A percentile compares a stretch with the other conserved stretches of the same genome.
phyloP scores from a whole-genome alignment of 441 rosid species.

The Euphorbia neoarborescens region DNA sequence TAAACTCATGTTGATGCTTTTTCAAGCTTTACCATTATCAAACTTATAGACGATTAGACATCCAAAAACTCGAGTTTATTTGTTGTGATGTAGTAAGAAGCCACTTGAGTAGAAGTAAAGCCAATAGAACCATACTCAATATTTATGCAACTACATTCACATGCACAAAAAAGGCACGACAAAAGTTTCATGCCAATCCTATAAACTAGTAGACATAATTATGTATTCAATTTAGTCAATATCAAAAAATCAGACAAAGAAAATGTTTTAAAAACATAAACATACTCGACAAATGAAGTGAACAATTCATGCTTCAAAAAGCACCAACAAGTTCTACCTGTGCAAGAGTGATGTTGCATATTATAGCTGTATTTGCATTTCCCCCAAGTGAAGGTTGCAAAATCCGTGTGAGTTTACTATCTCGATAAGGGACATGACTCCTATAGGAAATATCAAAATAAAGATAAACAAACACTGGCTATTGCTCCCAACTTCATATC shows the following conservation, averaged over 20 bases:
- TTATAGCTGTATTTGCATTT: conserved; percentile 95
- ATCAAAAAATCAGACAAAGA: background rate
- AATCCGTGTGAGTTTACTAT: conserved; percentile 94
- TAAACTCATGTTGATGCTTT: too few relatives aligned
- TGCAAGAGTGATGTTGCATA: conserved; percentile 93
- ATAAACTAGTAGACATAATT: background rate
- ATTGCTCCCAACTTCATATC: conserved; percentile 1
- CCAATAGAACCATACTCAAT: background rate
- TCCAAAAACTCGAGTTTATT: background rate
- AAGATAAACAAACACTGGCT: background rate
- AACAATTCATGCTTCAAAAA: background rate
- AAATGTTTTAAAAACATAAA: background rate
- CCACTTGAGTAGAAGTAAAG: background rate
- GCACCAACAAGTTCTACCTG: conserved; percentile 42
- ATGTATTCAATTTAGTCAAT: background rate
- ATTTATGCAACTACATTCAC: background rate
- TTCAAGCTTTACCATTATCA: background rate
- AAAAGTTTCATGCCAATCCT: background rate
- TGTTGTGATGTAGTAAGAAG: background rate
- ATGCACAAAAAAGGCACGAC: background rate
- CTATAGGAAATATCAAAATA: conserved; percentile 32
- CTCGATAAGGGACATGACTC: conserved; percentile 95
- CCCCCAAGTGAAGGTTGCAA: conserved; percentile 97
- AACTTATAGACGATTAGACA: background rate
- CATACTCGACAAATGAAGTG: background rate